Evolutionary conservation across 1,284 basidiomycete genomes (phyloP), one percentile per base, ranked within the genome.

Genomic region (Boletus mariae): DNA sequence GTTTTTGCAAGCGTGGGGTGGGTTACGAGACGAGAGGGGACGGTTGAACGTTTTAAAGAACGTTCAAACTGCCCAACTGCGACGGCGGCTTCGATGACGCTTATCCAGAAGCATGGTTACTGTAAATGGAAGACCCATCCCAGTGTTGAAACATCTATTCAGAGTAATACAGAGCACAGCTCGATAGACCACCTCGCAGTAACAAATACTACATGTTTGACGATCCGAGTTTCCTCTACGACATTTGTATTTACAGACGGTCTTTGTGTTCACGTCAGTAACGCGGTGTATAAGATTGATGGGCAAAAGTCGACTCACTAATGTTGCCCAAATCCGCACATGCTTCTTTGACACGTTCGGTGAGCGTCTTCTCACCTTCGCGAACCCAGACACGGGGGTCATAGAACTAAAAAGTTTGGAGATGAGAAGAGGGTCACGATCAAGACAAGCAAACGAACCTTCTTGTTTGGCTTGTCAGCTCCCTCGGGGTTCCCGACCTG

Each of bases 331-430:
- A 82, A 75, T 99, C 95, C 44, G 74, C 63, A 75, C 93, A 95
- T 35, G 97, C 95, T 73, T 92, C 88, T 76, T 93, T 91, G 75
- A 96, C 92, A 68, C 97, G 92, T 59, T 74, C 82, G 49, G 73
- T 54, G 66, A 99, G 85, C 25, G 94, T 98, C 85, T 97, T 95
- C 79, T 99, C 97, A 61, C 95, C 95, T 78, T 98, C 94, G 67
- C 96, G 90, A 45, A 98, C 91, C 95, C 95, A 98, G 59, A 96
- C 90, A 80, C 95, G 92, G 54, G 92, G 92, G 73, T 95, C 93
- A 75, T 94, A 95, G 78, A 73, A 88, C 87, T 90, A 59, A 26
- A 17, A 17, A 12, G 17, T 34, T 17, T 10, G n/a, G 10, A 28
- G 3, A 12, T 57, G 28, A 45, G 49, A 17, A 0, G 13, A 25